Evolutionary conservation across 2,329 filamentous ascomycete species (phyloP), one percentile per base, ranked within the genome.

Genomic region (Epichloe gansuensis): DNA sequence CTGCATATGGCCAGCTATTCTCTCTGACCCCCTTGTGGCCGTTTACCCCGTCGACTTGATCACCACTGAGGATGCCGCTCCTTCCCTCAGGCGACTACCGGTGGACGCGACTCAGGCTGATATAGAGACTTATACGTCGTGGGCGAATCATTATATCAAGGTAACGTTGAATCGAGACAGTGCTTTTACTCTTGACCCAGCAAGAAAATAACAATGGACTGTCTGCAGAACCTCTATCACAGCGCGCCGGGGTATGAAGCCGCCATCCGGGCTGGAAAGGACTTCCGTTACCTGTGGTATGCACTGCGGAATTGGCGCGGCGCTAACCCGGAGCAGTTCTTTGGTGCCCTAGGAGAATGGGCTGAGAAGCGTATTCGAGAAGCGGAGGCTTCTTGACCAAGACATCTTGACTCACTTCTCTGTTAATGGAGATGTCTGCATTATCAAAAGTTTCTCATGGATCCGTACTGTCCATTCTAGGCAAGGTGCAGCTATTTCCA

Each of bases 1-100:
- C 9, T 60, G 56, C 48, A 60, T 66, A 50, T 56, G 61, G 42
- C 64, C 64, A 21, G 64, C 63, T 43, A 54, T 66, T 45, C 51
- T 66, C 38, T 65, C 55, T 6, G 57, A 59, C 21, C 55, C 55
- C 56, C 7, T 53, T 54, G 45, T 56, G 58, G 56, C 51, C 54
- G 9, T 54, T 55, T 21, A 21, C 11, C 51, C 47, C 2, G 55
- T 53, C 3, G 55, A 59, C 36, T 40, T 59, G 25, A 25, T 52
- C 8, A 41, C 56, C 15, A 58, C 60, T 47, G 53, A 57, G 17
- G 42, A 57, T 45, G 59, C 52, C n/a, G 38, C 53, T 42, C 58
- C 62, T 44, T 58, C 54, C 13, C 39, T 60, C 25, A 58, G 53
- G 40, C 58, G 61, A 17, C 53, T 54, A 53, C 53, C 50, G 12